These are phyloP conservation scores for Pyronema omphalodes DNA, from an alignment of 495 filamentous ascomycete genomes.

Conservation along the genomic window DNA sequence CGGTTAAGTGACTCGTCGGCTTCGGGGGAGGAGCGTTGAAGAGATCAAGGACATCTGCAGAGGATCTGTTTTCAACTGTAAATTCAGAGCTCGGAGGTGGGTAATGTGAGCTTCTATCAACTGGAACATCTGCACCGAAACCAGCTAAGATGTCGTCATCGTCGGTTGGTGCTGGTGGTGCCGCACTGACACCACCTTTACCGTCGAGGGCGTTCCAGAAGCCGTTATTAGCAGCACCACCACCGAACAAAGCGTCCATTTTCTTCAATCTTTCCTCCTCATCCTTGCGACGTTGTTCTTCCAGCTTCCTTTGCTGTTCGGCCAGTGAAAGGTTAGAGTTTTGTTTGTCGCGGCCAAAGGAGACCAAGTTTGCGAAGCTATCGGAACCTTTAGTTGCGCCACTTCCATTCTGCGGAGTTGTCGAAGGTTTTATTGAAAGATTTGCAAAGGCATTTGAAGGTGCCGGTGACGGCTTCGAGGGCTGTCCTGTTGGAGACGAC, in stretches of 20 bases:
- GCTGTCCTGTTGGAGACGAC: conserved; percentile 5
- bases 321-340: conserved; percentile 57
- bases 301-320: conserved; percentile 66
- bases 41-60: neutral
- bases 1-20: neutral
- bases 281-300: conserved; percentile 57
- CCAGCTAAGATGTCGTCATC: conserved; percentile 46
- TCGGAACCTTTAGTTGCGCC: conserved; percentile 36
- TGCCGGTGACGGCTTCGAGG: conserved; percentile 9
- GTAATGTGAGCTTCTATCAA: conserved; percentile 41
- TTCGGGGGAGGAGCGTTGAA: neutral
- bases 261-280: conserved; percentile 51
- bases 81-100: conserved; percentile 30
- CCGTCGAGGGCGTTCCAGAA: conserved; percentile 19
- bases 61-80: neutral
- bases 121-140: conserved; percentile 38
- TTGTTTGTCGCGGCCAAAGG: conserved; percentile 47
- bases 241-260: conserved; percentile 57
- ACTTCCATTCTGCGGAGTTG: neutral
- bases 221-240: conserved; percentile 24
- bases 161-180: conserved; percentile 7
- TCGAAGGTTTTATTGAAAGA: conserved; percentile 15
- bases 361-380: conserved; percentile 79
- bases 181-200: neutral
- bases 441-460: conserved; percentile 10